Evolutionary conservation across 371 early-diverging fungal genomes (phyloP), one percentile per base, ranked within the genome.

Genomic region (Actinomortierella wolfii): DNA sequence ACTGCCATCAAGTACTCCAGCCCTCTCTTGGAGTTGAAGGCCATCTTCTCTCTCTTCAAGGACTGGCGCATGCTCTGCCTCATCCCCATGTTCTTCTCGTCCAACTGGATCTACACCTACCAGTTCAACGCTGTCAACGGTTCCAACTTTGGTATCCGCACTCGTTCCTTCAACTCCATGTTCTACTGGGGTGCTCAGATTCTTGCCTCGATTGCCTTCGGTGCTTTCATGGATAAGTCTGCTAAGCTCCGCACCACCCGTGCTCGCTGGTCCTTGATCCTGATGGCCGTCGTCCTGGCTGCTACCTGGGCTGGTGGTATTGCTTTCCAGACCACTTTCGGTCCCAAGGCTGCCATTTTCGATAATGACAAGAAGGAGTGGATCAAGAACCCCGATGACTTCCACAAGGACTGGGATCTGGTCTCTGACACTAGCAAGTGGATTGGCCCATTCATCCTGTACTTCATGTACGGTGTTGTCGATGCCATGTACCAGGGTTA

Each of bases 21-120:
- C 54, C 83, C 82, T 67, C 76, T 65, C n/a, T 44, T 62, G 15
- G 92, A 92, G 67, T 61, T 86, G 21, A 67, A 81, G n/a, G 81
- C 84, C 28, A 80, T 89, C 40, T 24, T 87, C 17, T 70, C 71
- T 47, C 83, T 90, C 13, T 92, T 91, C 82, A 61, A 60, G 34
- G 86, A 91, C 64, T 85, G 84, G 81, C 79, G 79, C 57, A 79
- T 91, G 78, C 64, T 86, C n/a, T 50, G 74, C 24, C 70, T 92
- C 48, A 52, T 87, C 17, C 91, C 91, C 41, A 80, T 90, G 68
- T 90, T 87, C 73, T 79, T 90, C 54, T 78, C 89, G 21, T 88
- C 89, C 61, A 92, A 92, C 64, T 90, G 87, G 82, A 83, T 89
- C 78, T 91, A 90, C 75, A 79, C 88, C 17, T 91, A 90, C 70